phyloP scores from a whole-genome alignment of 140 eudicot genomes.

The Senecio squalidus region DNA sequence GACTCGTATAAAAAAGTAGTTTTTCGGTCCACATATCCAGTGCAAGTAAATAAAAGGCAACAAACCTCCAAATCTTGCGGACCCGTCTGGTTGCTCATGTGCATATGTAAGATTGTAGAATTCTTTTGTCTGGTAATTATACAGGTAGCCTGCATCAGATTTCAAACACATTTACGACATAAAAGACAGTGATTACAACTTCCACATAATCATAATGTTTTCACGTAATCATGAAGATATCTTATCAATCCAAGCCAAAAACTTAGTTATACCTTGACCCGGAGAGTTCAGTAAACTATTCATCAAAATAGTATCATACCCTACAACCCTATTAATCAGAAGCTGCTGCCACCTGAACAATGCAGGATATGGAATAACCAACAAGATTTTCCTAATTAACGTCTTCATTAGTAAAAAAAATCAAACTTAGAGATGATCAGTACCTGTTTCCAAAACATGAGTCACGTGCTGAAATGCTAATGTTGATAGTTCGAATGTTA shows the following conservation, averaged over 20 bases:
- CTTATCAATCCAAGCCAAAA: neutral
- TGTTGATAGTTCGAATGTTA: slow-evolving; percentile 68
- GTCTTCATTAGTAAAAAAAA: slow-evolving; percentile 1
- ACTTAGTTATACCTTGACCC: slow-evolving; percentile 64
- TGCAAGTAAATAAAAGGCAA: slow-evolving; percentile 7
- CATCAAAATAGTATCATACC: slow-evolving; percentile 97
- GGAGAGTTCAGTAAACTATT: slow-evolving; percentile 89
- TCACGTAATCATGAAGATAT: neutral
- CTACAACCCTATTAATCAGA: slow-evolving; percentile 89
- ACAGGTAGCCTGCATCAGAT: slow-evolving; percentile 78
- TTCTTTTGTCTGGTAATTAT: slow-evolving; percentile 91
- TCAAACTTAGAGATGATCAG: slow-evolving; percentile 8
- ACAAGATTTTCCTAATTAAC: slow-evolving; percentile 3
- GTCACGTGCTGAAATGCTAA: slow-evolving; percentile 90
- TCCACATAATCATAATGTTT: neutral
- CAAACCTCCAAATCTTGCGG: slow-evolving; percentile 73
- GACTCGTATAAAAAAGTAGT: too few species aligned
- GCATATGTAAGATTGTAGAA: slow-evolving; percentile 94
- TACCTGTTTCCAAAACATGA: slow-evolving; percentile 96
- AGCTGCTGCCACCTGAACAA: slow-evolving; percentile 98
- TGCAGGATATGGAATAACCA: slow-evolving; percentile 17
- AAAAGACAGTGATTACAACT: neutral
- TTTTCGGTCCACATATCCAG: neutral
- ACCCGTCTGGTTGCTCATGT: slow-evolving; percentile 89
- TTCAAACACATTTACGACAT: slow-evolving; percentile 12